Base-by-base conservation (phyloP, 2,329 filamentous ascomycete species). In the Meredithiella fracta region DNA sequence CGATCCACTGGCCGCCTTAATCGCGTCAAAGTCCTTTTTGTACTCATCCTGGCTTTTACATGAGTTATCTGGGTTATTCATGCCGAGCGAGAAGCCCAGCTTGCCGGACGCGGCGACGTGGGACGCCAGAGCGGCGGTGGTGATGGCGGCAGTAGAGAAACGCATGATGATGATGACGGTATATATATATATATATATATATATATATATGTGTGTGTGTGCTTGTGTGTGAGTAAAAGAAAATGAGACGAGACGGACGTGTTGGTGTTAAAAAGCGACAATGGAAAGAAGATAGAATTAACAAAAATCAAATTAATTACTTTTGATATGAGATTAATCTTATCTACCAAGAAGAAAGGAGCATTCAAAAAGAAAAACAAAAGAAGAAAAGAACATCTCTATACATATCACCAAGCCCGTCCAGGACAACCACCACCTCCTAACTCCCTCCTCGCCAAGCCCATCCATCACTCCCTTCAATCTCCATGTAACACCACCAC, bases 11-110 rank as follows among this genome's bases (percentile, higher is more conserved):
- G 72, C 64, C 52, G 66, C 64, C 61, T 73, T 72, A 63, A 86
- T 73, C 52, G 76, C 73, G 56, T 79, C 73, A 65, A 86, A 83
- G 66, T 86, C 83, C 52, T 69, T 70, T 62, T 78, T 74, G 67
- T 83, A 86, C 67, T 86, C 82, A 49, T 67, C 64, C 47, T 72
- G 69, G 38, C 68, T 68, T 69, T 86, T 86, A 75, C 83, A 86
- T 31, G 59, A 56, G 44, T 74, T 76, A 62, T 80, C 77, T 23
- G 73, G 56, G 60, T 77, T 77, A 65, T 83, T 81, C 62, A 80
- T 77, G 59, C 83, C 83, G 11, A 86, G 71, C 14, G 82, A 74
- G 63, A 84, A 84, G 53, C 83, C 83, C 59, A 85, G 62, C 15
- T 63, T 65, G 7, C 68, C 69, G 8, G 62, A 65, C n/a, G 67